Base-by-base conservation (phyloP, 1,139 yeast species). In the Casaregolazyma lundiana region DNA sequence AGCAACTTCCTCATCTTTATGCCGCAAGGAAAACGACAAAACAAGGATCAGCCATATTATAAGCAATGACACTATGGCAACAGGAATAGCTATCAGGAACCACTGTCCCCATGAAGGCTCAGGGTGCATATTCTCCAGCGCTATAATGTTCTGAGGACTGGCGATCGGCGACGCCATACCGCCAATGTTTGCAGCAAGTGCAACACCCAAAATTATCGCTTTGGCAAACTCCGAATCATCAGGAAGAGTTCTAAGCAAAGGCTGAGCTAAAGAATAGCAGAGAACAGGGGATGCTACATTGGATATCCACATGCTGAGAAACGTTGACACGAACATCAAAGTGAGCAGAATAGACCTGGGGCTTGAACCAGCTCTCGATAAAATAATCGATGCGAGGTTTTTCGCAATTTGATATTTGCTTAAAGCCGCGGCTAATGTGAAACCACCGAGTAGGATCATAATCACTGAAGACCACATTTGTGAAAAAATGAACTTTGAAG, bases 101-200 rank as follows among this genome's bases (percentile, higher is more conserved):
- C 97, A 90, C 61, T 86, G 85, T 11, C 85, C 83, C 97, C 97
- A 90, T 13, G 95, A 86, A 2, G 97, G 96, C 53, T 76, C 81
- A 4, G 97, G 97, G 46, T 71, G 72, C 97, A 90, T 90, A 54
- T 84, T 73, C 52, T 88, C 88, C 45, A 90, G 72, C 1, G 96
- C 95, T 59, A 90, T 81, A 53, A 90, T 86, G 64, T 90, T 90
- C 63, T 90, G 97, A 3, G 97, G 97, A 6, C 96, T 86, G 1
- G 97, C 88, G 61, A 90, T 90, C 8, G 97, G 97, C 2, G 96
- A 87, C 0, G 95, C 84, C 95, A 89, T 89, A 58, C 97, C 97
- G 21, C 96, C 97, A 48, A 90, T 73, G 62, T 90, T 88, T 3
- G 96, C 84, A 1, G 97, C 94, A 48, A 90, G 70, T 0, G 97